Evolutionary conservation across 1,284 basidiomycete species (phyloP).

Genomic region (Cutaneotrichosporon sp.): DNA sequence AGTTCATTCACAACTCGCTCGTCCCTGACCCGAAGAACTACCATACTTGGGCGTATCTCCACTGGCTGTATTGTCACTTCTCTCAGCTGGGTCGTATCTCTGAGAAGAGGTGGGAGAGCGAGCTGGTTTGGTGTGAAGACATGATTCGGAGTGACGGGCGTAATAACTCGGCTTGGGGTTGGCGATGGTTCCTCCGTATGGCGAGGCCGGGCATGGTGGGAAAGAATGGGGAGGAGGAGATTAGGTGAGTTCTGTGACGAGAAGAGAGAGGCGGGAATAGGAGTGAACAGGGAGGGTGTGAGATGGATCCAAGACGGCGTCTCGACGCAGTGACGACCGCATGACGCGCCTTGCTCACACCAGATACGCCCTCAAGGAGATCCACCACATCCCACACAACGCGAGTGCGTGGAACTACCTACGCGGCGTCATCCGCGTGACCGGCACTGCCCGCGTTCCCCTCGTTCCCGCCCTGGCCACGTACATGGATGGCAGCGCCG

Average conservation of each 20-base stretch:
- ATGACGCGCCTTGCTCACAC: conserved; percentile 28
- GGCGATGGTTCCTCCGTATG: conserved; percentile 86
- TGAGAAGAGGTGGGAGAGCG: conserved; percentile 70
- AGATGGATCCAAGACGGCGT: too few relatives aligned
- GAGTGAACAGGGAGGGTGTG: too few relatives aligned
- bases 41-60: conserved; percentile 92
- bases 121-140: conserved; percentile 72
- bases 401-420: conserved; percentile 93
- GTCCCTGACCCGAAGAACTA: conserved; percentile 84
- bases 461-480: conserved; percentile 64
- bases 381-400: conserved; percentile 86
- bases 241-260: background rate
- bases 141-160: conserved; percentile 76
- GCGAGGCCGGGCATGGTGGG: conserved; percentile 60
- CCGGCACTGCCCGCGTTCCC: conserved; percentile 57
- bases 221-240: conserved; percentile 28
- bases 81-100: conserved; percentile 44
- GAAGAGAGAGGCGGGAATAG: too few relatives aligned
- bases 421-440: conserved; percentile 58
- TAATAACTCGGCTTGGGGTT: conserved; percentile 98
- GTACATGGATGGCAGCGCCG: conserved; percentile 56
- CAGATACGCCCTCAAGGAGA: conserved; percentile 66
- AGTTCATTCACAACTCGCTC: conserved; percentile 71
- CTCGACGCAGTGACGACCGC: too few relatives aligned
- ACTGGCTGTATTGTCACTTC: conserved; percentile 85